Percentiles rank a stretch among this genome's conserved stretches.
Evolutionary conservation across 768 basidiomycete species (phyloP).

Genomic region (Cystofilobasidium macerans): DNA sequence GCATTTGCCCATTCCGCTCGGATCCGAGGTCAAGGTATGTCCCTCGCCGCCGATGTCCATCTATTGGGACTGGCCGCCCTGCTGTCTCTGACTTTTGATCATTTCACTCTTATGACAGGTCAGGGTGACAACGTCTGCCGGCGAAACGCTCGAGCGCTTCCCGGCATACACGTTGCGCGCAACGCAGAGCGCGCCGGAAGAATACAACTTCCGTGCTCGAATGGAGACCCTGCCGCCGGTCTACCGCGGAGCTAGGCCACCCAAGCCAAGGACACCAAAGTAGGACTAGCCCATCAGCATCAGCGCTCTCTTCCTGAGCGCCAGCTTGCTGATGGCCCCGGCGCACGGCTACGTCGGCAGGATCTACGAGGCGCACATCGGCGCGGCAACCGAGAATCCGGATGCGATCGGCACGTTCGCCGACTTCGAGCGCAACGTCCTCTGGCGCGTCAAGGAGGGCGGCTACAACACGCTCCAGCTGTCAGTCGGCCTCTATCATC

Average conservation of each 20-base stretch:
- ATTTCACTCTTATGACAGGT: neutral
- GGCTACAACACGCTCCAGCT: slow-evolving; percentile 26
- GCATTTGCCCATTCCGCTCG: slow-evolving; percentile 3
- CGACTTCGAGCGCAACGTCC: slow-evolving; percentile 21
- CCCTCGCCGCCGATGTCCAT: neutral
- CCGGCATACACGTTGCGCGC: slow-evolving; percentile 22
- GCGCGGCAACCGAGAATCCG: slow-evolving; percentile 10
- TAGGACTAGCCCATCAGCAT: neutral
- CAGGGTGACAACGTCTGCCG: neutral
- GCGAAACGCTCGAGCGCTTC: slow-evolving; percentile 21
- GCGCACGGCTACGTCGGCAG: neutral
- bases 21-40: slow-evolving; percentile 18
- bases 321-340: too few species aligned
- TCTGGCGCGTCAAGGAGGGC: slow-evolving; percentile 20
- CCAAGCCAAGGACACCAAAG: slow-evolving; percentile 13
- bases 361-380: slow-evolving; percentile 27
- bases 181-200: slow-evolving; percentile 15
- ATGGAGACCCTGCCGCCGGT: slow-evolving; percentile 14
- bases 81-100: too few species aligned
- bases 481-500: neutral
- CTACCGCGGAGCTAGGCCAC: slow-evolving; percentile 5
- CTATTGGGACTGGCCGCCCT: too few species aligned
- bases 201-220: slow-evolving; percentile 14
- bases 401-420: slow-evolving; percentile 19
- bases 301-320: neutral